Conservation (phyloP, 352 stramenopile species). For the Globisporangium mamillatum region DNA sequence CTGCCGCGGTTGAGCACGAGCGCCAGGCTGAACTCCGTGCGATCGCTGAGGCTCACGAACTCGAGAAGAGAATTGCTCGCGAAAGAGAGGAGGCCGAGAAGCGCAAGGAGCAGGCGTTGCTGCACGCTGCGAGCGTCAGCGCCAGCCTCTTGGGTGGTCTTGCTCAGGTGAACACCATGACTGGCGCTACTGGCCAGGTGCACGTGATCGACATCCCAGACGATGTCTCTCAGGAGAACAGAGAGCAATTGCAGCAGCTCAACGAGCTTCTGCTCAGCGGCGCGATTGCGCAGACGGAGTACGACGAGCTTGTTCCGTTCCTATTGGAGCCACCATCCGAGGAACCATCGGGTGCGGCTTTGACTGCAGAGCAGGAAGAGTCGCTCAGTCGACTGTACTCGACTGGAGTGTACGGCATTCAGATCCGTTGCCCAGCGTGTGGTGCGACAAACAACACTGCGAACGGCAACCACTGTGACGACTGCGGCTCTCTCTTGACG, state of each 20-base stretch:
- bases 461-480: conserved; percentile 86
- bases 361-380: conserved; percentile 80
- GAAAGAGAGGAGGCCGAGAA: conserved; percentile 57
- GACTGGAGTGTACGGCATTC: conserved; percentile 75
- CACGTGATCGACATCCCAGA: conserved; percentile 84
- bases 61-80: conserved; percentile 53
- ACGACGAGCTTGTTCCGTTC: conserved; percentile 88
- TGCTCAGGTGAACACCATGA: conserved; percentile 76
- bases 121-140: conserved; percentile 75
- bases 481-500: conserved; percentile 82
- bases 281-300: conserved; percentile 80
- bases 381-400: conserved; percentile 78
- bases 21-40: conserved; percentile 78
- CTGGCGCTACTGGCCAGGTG: conserved; percentile 62
- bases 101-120: conserved; percentile 56
- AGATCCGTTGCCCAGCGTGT: conserved; percentile 85
- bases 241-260: conserved; percentile 81
- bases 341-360: conserved; percentile 50
- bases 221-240: conserved; percentile 81
- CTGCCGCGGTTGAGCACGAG: conserved; percentile 74
- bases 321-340: conserved; percentile 67
- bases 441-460: conserved; percentile 86
- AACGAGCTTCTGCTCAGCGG: conserved; percentile 82
- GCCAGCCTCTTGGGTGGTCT: conserved; percentile 71
- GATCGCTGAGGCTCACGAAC: conserved; percentile 68